Base-by-base conservation (phyloP, 1,284 basidiomycete species). In the Ceratobasidium sp. region DNA sequence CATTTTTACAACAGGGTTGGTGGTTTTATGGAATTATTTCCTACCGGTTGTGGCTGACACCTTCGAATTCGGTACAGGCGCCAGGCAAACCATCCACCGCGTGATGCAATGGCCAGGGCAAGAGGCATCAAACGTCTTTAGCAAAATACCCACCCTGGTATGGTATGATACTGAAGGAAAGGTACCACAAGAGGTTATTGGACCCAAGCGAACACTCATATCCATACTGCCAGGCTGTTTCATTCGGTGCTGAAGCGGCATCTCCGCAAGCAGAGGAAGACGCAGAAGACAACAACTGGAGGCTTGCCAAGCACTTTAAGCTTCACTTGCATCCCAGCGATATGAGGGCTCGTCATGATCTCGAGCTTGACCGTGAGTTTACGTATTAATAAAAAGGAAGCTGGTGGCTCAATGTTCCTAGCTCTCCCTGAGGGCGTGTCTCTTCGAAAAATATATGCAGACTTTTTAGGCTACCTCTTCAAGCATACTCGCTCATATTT, bases 51-150 rank as follows among this genome's bases (percentile, higher is more conserved):
- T 32, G 1, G 1, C 23, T 59, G 36, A 43, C 36, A 12, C 23
- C 12, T 26, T 28, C 12, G 30, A 62, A 3, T 28, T 1, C 5
- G n/a, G 2, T 26, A 50, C 10, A 71, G 57, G 57, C 12, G 57
- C 30, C 1, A 48, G 52, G 30, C 65, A 69, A 34, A 23, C 41
- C 0, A 45, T 71, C 32, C 69, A 71, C 18, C 55, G 64, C 10
- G 72, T 75, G 9, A 53, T 26, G 23, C 46, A 73, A 34, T 75
- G 74, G 74, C 74, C 74, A 28, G 72, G 64, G 5, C 74, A 73
- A 58, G 58, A 62, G 39, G 53, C 65, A 8, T 58, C 59, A 5
- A 48, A 43, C 18, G 30, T 43, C 30, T 48, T 71, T 41, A 61
- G 55, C 23, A 73, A 73, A 39, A 50, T 75, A 2, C 74, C 74